phyloP scores from a whole-genome alignment of 345 rosid species.

The Eucalyptus erythrocorys region DNA sequence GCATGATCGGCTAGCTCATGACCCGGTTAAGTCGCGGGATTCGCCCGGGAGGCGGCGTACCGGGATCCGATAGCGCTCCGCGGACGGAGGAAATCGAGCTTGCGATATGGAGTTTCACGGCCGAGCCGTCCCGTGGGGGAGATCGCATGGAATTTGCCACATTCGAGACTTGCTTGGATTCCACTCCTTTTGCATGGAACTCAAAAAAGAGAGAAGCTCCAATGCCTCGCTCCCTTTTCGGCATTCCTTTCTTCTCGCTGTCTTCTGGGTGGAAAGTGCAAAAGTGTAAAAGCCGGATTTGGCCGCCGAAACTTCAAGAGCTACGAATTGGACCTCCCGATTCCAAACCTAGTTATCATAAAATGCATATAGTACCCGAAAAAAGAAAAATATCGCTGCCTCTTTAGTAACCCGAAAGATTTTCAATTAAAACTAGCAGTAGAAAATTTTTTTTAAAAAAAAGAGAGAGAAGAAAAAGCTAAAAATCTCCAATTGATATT shows the following conservation, averaged over 20 bases:
- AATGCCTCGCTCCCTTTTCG: neutral
- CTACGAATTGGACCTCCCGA: neutral
- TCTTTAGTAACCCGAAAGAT: neutral
- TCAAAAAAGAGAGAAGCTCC: neutral
- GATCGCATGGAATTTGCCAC: neutral
- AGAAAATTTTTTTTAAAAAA: neutral
- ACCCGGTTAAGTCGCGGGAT: neutral
- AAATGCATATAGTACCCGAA: neutral
- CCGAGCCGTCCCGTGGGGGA: neutral
- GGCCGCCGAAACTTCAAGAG: neutral
- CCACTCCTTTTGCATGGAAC: slow-evolving; percentile 1
- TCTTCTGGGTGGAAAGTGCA: neutral
- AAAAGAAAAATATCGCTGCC: neutral
- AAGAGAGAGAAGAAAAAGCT: fast-evolving
- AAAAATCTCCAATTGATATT: neutral
- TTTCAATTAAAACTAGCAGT: neutral
- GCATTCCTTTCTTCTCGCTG: slow-evolving; percentile 16
- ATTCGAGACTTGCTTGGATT: slow-evolving; percentile 6
- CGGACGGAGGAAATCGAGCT: neutral
- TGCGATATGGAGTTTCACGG: neutral
- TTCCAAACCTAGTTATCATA: neutral
- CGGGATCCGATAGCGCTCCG: neutral
- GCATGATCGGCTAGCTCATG: neutral
- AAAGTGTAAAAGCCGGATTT: neutral
- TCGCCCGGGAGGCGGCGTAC: neutral